These are phyloP conservation scores for Talaromyces verruculosus DNA, from an alignment of 2,329 filamentous ascomycete genomes.

Conservation along the genomic window DNA sequence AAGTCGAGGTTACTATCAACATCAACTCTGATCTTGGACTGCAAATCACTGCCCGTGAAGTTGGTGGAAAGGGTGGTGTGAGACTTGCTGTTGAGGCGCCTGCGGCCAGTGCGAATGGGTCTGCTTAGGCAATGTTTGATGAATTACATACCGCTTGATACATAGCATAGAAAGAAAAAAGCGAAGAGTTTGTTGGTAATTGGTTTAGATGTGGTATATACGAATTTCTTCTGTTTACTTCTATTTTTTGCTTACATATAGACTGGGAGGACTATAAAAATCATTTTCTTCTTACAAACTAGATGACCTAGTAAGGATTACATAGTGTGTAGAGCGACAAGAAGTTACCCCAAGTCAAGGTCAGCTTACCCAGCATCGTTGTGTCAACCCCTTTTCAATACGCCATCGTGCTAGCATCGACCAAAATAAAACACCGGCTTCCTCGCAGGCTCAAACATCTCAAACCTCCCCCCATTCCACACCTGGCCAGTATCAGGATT, in stretches of 20 bases:
- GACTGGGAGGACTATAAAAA: not conserved
- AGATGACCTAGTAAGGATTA: not conserved
- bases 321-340: too few relatives aligned
- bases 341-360: too few relatives aligned
- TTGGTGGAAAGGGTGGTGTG: conserved; percentile 82
- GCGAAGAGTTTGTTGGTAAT: not conserved
- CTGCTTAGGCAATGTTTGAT: conserved; percentile 24
- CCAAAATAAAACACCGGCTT: not conserved
- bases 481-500: too few relatives aligned
- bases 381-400: not conserved
- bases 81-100: conserved; percentile 58
- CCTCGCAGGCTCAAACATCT: not conserved
- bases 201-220: conserved; percentile 13
- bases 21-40: conserved; percentile 76
- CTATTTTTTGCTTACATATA: not conserved
- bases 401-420: not conserved
- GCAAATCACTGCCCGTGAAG: conserved; percentile 77
- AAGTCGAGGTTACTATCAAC: conserved; percentile 92
- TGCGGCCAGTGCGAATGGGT: conserved; percentile 36
- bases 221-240: not conserved
- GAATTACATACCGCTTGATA: not conserved
- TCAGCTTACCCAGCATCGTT: not conserved
- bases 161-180: conserved; percentile 7
- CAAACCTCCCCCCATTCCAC: not conserved
- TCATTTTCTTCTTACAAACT: not conserved